Evolutionary conservation across 148 eudicot genomes (phyloP).

Genomic region (Rhododendron kiyosumense): DNA sequence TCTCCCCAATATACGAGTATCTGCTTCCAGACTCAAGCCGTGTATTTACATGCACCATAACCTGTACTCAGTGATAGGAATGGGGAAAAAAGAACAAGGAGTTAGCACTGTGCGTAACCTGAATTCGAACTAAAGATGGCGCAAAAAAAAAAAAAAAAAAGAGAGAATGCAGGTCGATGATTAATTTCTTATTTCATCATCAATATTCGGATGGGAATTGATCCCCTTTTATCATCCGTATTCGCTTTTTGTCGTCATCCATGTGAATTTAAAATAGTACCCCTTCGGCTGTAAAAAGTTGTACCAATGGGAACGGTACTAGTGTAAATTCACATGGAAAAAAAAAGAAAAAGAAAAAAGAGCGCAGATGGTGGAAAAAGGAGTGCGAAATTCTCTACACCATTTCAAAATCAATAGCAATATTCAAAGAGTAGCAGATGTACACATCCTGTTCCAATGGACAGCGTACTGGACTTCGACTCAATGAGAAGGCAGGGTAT

Average conservation of each 20-base stretch:
- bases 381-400: not conserved
- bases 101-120: not conserved
- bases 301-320: too few species aligned
- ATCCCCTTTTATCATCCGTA: too few species aligned
- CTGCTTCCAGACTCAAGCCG: not conserved
- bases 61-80: not conserved
- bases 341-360: too few species aligned
- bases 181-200: too few species aligned
- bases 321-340: not conserved
- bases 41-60: constrained; percentile 3
- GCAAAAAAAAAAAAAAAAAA: not conserved
- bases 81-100: not conserved
- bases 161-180: not conserved
- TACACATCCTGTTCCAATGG: not conserved
- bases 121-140: not conserved
- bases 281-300: too few species aligned
- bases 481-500: too few species aligned
- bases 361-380: not conserved
- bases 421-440: not conserved
- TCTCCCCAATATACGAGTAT: not conserved
- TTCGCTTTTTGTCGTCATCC: too few species aligned
- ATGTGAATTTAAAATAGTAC: too few species aligned
- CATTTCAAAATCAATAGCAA: not conserved
- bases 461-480: too few species aligned
- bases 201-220: too few species aligned